Evolutionary conservation across 2,329 filamentous ascomycete species (phyloP).

Genomic region (Elsinoe fawcettii): DNA sequence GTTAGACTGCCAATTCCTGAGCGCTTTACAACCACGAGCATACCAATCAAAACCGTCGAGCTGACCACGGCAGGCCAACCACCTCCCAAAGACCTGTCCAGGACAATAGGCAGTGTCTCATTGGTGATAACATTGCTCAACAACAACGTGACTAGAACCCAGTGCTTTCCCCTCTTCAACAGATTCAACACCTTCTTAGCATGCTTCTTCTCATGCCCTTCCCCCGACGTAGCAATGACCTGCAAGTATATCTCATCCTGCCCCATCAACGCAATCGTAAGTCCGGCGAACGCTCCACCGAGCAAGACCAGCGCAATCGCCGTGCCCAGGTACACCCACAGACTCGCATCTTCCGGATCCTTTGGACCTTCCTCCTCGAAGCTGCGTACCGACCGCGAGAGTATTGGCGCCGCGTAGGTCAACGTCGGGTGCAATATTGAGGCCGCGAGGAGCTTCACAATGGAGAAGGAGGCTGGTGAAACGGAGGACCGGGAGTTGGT

Average conservation of each 20-base stretch:
- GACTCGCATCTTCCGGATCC: slow-evolving; percentile 45
- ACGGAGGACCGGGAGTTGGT: slow-evolving; percentile 1
- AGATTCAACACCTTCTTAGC: slow-evolving; percentile 73
- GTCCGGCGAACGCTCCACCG: slow-evolving; percentile 86
- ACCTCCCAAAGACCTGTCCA: slow-evolving; percentile 87
- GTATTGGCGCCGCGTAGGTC: slow-evolving; percentile 18
- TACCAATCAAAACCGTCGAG: slow-evolving; percentile 90
- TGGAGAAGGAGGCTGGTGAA: slow-evolving; percentile 17
- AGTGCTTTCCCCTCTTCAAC: slow-evolving; percentile 85
- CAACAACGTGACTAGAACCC: slow-evolving; percentile 90
- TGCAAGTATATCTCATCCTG: slow-evolving; percentile 95
- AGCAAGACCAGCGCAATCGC: slow-evolving; percentile 75
- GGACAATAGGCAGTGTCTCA: slow-evolving; percentile 87
- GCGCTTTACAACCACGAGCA: slow-evolving; percentile 22
- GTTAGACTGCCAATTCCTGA: slow-evolving; percentile 17
- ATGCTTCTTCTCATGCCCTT: slow-evolving; percentile 78
- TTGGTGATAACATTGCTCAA: slow-evolving; percentile 97
- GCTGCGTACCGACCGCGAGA: slow-evolving; percentile 15
- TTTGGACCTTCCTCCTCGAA: slow-evolving; percentile 23
- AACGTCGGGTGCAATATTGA: slow-evolving; percentile 18
- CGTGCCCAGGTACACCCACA: slow-evolving; percentile 75
- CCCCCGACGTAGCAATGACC: slow-evolving; percentile 78
- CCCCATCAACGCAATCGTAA: slow-evolving; percentile 80
- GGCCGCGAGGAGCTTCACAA: slow-evolving; percentile 20
- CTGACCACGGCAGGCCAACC: slow-evolving; percentile 91